Percentiles rank a stretch among this genome's conserved stretches.
Evolutionary conservation across 2,329 filamentous ascomycete species (phyloP).

Genomic region (Zymoseptoria ardabiliae): DNA sequence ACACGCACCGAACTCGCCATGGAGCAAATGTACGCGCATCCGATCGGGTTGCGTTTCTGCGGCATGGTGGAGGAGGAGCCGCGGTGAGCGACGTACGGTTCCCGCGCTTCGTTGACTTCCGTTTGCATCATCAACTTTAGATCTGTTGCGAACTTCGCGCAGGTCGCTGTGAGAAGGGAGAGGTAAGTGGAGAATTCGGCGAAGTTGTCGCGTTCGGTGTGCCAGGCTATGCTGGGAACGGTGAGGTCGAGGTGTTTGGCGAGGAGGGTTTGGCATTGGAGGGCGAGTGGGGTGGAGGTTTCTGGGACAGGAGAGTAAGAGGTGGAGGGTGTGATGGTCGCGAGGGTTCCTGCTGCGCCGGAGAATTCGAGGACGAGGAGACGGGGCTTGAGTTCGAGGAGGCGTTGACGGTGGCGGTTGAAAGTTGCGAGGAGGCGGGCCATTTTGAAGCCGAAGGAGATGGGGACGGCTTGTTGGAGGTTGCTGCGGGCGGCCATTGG

Average conservation of each 20-base stretch:
- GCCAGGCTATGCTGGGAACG: slow-evolving; percentile 25
- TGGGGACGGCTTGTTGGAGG: slow-evolving; percentile 26
- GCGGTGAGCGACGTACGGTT: slow-evolving; percentile 44
- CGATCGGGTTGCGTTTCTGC: slow-evolving; percentile 33
- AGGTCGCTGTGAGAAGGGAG: slow-evolving; percentile 23
- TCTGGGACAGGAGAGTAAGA: slow-evolving; percentile 5
- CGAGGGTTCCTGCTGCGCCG: slow-evolving; percentile 26
- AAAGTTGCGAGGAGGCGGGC: slow-evolving; percentile 24
- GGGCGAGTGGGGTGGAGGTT: slow-evolving; percentile 10
- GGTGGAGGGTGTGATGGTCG: slow-evolving; percentile 19
- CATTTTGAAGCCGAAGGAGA: slow-evolving; percentile 27
- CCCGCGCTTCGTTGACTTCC: slow-evolving; percentile 24
- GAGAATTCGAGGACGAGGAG: slow-evolving; percentile 23
- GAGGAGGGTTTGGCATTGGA: slow-evolving; percentile 20
- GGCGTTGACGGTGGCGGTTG: slow-evolving; percentile 19
- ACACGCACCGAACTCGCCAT: slow-evolving; percentile 18
- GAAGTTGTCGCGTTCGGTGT: slow-evolving; percentile 26
- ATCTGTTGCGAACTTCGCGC: slow-evolving; percentile 27
- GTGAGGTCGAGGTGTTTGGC: slow-evolving; percentile 18
- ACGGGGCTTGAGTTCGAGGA: slow-evolving; percentile 18
- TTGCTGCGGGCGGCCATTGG: slow-evolving; percentile 26
- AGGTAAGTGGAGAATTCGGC: slow-evolving; percentile 21
- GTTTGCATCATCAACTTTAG: slow-evolving; percentile 26
- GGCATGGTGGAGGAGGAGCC: slow-evolving; percentile 51
- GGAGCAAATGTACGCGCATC: slow-evolving; percentile 21